Evolutionary conservation across 495 filamentous ascomycete species (phyloP).

Genomic region (Xylaria palmicola): DNA sequence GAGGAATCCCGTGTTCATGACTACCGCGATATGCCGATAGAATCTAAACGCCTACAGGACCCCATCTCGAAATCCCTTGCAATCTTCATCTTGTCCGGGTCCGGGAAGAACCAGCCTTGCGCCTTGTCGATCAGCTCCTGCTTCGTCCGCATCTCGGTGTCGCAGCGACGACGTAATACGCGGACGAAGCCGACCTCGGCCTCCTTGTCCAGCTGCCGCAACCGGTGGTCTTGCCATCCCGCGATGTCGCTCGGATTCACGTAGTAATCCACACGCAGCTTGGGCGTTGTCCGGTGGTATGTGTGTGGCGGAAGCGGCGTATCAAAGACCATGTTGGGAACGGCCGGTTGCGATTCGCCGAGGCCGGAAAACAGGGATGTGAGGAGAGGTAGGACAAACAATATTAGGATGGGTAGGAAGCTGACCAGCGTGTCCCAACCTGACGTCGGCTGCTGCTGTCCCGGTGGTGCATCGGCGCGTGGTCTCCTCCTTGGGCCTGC

Average conservation of each 20-base stretch:
- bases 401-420: slow-evolving; percentile 79
- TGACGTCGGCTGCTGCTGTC: slow-evolving; percentile 41
- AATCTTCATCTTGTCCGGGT: slow-evolving; percentile 68
- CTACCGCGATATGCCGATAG: slow-evolving; percentile 27
- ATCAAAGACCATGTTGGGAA: slow-evolving; percentile 72
- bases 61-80: slow-evolving; percentile 41
- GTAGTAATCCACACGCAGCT: slow-evolving; percentile 75
- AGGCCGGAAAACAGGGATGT: slow-evolving; percentile 71
- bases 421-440: slow-evolving; percentile 57
- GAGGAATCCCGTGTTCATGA: background rate
- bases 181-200: slow-evolving; percentile 73
- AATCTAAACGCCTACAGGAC: slow-evolving; percentile 38
- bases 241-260: slow-evolving; percentile 76
- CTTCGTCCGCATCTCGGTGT: slow-evolving; percentile 62
- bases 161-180: slow-evolving; percentile 65
- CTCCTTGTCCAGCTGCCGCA: slow-evolving; percentile 68
- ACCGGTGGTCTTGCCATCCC: slow-evolving; percentile 62
- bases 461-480: slow-evolving; percentile 49
- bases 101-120: slow-evolving; percentile 83
- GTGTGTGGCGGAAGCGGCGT: slow-evolving; percentile 66
- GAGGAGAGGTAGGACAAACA: slow-evolving; percentile 85
- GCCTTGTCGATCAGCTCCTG: slow-evolving; percentile 72
- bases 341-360: slow-evolving; percentile 49
- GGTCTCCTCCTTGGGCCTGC: slow-evolving; percentile 66
- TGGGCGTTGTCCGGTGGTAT: slow-evolving; percentile 65